Evolutionary conservation across 768 basidiomycete genomes (phyloP), one percentile per base, ranked within the genome.

Genomic region (Mycena galopus): DNA sequence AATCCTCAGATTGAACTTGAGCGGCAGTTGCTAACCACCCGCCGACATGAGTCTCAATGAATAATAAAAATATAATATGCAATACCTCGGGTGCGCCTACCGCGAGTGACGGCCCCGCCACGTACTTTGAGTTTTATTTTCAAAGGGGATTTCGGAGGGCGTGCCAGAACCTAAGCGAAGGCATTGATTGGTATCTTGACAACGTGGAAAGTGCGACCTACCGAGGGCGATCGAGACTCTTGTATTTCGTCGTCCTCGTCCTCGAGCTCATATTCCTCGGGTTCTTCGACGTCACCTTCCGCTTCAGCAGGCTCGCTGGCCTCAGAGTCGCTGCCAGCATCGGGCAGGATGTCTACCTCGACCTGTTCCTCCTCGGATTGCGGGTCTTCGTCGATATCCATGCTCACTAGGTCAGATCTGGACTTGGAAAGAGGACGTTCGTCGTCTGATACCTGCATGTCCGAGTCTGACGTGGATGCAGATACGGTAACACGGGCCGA

Each of bases 181-280:
- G 23, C 39, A 32, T 63, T 32, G 53, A 63, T 53, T 25, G 59
- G 23, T 21, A 39, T 71, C 33, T 64, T 25, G 50, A 23, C 51
- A 42, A 14, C 33, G 47, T 12, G 44, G 65, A 27, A 39, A 29
- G n/a, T 14, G 8, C n/a, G n/a, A 50, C 73, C 19, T 39, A 74
- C 73, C 27, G 73, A 74, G 29, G 73, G 73, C 16, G 69, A 58
- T 50, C 73, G 69, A 8, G 73, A 74, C 51, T 74, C 73, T 47
- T 71, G 57, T 21, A 72, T 65, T 27, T 75, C 74, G 64, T 75
- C 74, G 50, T 72, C 70, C 27, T 75, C 74, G 44, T 75, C 74
- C 21, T 75, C 74, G 19, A 75, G 70, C 74, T 75, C 67, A 67
- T 75, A 75, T 25, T 75, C 74, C 42, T 75, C 74, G 21, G 67